Base-by-base conservation (phyloP, 768 basidiomycete genomes). In the Cystobasidium tubakii region DNA sequence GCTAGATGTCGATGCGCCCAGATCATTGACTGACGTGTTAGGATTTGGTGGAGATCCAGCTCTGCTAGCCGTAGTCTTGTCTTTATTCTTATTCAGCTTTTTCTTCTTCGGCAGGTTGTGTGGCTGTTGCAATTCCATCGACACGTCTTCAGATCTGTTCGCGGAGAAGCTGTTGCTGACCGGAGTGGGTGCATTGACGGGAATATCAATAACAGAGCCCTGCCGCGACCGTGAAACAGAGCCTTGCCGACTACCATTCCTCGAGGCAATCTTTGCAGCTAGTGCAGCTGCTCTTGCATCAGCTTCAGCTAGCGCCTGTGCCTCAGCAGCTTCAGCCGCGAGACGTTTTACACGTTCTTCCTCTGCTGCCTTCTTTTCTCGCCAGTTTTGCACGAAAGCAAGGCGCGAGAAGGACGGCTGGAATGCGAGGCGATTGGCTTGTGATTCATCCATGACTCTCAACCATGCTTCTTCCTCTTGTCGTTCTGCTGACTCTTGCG, bases 351-450 rank as follows among this genome's bases (percentile, higher is more conserved):
- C 57, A 12, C 57, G 57, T 60, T 60, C 57, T 34, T 60, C 57
- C 29, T 67, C 66, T 9, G 66, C 66, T 19, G 27, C 44, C 15
- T 53, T 43, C 42, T 50, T 42, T 27, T 42, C 46, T 27, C 66
- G 66, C 66, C 66, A 67, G 42, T 67, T 50, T 43, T 46, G 42
- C 19, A 67, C 66, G 31, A 46, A 67, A 10, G 66, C 66, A 54
- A 67, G 42, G 3, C 66, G 66, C 1, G 66, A 36, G 27, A 67
- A 67, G 2, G 42, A 46, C 10, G 36, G 63, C n/a, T 42, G 44
- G 44, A 65, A 46, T 10, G 39, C 25, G 6, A 42, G 63, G 4
- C 63, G 31, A 33, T 42, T 25, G 10, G 63, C 50, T n/a, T 50
- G 50, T 25, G 42, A 46, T 50, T 67, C 55, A 44, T 71, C 69